A percentile compares a stretch with the other conserved stretches of the same genome.
phyloP scores from a whole-genome alignment of 2,329 filamentous ascomycete species.

The Bertia moriformis region DNA sequence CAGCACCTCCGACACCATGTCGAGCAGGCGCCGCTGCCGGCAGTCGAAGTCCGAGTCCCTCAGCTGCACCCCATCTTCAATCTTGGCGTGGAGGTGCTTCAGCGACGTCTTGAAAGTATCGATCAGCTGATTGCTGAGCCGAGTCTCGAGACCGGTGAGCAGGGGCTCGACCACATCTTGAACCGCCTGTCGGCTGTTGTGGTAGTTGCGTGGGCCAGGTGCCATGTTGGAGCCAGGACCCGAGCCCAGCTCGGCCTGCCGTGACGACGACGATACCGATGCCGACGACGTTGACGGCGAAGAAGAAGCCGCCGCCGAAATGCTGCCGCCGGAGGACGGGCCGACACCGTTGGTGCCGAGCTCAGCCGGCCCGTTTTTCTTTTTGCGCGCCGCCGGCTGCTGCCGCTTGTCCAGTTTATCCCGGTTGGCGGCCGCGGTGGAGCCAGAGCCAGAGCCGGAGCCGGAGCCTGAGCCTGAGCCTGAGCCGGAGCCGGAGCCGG shows the following conservation, averaged over 20 bases:
- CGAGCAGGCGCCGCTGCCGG: conserved; percentile 37
- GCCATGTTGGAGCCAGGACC: too few species aligned
- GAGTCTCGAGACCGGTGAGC: neutral
- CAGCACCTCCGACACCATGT: conserved; percentile 43
- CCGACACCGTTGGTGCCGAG: conserved; percentile 18
- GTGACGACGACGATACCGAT: too few species aligned
- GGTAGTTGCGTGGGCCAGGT: too few species aligned
- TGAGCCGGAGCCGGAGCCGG: too few species aligned
- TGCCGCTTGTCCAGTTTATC: conserved; percentile 50
- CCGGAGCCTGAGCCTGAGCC: too few species aligned
- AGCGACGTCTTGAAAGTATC: conserved; percentile 51
- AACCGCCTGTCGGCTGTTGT: too few species aligned
- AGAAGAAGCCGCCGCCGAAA: too few species aligned
- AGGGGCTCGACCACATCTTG: conserved; percentile 31
- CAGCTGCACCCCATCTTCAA: conserved; percentile 26
- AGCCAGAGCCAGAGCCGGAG: too few species aligned
- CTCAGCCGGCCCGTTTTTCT: conserved; percentile 43
- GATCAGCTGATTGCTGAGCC: neutral
- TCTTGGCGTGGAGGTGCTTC: conserved; percentile 53
- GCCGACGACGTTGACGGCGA: too few species aligned
- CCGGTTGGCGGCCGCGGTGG: conserved; percentile 4
- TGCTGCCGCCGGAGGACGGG: too few species aligned
- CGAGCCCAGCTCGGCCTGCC: too few species aligned
- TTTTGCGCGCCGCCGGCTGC: conserved; percentile 51
- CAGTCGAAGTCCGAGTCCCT: conserved; percentile 35